Percentiles rank a stretch among this genome's conserved stretches.
Conservation (phyloP, 2,329 filamentous ascomycete genomes). For the Ceratocystis variospora region DNA sequence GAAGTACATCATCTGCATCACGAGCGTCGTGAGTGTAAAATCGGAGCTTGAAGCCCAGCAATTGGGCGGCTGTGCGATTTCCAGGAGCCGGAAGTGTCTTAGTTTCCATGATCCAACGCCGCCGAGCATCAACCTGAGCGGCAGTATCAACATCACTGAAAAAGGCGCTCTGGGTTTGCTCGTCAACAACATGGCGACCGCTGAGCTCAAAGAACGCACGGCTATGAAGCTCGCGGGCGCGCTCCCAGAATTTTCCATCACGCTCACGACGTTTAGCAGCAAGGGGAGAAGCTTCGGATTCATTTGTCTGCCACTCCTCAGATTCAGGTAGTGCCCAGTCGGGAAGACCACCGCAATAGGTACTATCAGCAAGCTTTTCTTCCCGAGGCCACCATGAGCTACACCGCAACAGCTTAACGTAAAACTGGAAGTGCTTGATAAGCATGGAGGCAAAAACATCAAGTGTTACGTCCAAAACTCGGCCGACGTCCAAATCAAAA, state of each 20-base stretch:
- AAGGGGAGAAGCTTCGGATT: slow-evolving; percentile 53
- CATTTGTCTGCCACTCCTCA: slow-evolving; percentile 45
- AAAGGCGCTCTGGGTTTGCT: slow-evolving; percentile 5
- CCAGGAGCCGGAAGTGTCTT: slow-evolving; percentile 71
- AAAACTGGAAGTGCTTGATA: slow-evolving; percentile 86
- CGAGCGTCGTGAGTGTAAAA: slow-evolving; percentile 80
- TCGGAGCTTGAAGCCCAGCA: slow-evolving; percentile 90
- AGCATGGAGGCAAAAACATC: slow-evolving; percentile 90
- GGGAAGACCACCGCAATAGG: slow-evolving; percentile 55
- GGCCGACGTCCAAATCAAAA: slow-evolving; percentile 90
- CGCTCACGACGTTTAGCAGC: slow-evolving; percentile 45
- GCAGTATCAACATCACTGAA: slow-evolving; percentile 39
- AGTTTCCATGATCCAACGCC: slow-evolving; percentile 67
- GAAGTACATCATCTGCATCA: slow-evolving; percentile 61
- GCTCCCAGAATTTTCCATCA: slow-evolving; percentile 67
- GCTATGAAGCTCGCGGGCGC: slow-evolving; percentile 61
- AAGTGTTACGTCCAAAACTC: slow-evolving; percentile 84
- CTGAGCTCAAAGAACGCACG: slow-evolving; percentile 84
- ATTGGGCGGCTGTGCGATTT: slow-evolving; percentile 82
- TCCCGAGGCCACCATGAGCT: slow-evolving; percentile 95
- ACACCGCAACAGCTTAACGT: slow-evolving; percentile 76
- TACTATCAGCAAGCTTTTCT: slow-evolving; percentile 26
- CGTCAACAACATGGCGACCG: slow-evolving; percentile 45
- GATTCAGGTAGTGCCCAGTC: slow-evolving; percentile 70
- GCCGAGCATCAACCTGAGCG: slow-evolving; percentile 42